These are phyloP conservation scores for Ustulina deusta DNA, from an alignment of 2,329 filamentous ascomycete species.

Conservation along the genomic window DNA sequence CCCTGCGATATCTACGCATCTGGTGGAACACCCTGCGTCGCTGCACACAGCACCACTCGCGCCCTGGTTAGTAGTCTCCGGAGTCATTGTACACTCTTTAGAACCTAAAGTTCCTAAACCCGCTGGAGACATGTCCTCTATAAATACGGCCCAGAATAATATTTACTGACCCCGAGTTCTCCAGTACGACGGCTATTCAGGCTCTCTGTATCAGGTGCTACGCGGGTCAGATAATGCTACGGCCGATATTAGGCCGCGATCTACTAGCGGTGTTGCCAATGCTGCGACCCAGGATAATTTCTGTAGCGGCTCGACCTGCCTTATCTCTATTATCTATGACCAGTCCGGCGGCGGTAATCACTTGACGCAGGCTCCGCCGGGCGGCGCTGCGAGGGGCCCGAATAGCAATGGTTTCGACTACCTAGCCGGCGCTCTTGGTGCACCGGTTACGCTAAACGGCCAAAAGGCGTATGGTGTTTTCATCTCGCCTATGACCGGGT, in stretches of 20 bases:
- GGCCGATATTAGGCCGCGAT: slow-evolving; percentile 61
- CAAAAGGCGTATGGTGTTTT: slow-evolving; percentile 74
- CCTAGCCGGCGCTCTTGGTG: slow-evolving; percentile 68
- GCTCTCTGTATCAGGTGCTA: slow-evolving; percentile 69
- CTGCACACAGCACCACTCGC: slow-evolving; percentile 74
- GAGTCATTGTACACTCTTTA: not conserved
- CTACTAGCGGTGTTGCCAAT: slow-evolving; percentile 72
- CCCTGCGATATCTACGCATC: slow-evolving; percentile 72
- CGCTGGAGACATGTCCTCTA: not conserved
- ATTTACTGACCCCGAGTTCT: not conserved
- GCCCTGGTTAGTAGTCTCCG: slow-evolving; percentile 54
- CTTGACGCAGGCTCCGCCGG: slow-evolving; percentile 70
- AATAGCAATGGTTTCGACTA: slow-evolving; percentile 69
- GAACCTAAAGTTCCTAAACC: not conserved
- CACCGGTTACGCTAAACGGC: slow-evolving; percentile 70
- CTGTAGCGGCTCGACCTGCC: slow-evolving; percentile 69
- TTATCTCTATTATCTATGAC: slow-evolving; percentile 75
- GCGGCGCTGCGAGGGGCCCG: slow-evolving; percentile 65
- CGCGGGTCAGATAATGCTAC: slow-evolving; percentile 66
- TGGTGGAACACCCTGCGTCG: slow-evolving; percentile 71
- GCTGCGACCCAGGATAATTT: slow-evolving; percentile 71
- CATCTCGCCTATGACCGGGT: slow-evolving; percentile 70
- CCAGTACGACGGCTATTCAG: slow-evolving; percentile 62
- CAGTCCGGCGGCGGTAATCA: slow-evolving; percentile 73
- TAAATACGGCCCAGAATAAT: not conserved